Evolutionary conservation across 441 rosid genomes (phyloP), one percentile per base, ranked within the genome.

Genomic region (Pelargonium citronellum): DNA sequence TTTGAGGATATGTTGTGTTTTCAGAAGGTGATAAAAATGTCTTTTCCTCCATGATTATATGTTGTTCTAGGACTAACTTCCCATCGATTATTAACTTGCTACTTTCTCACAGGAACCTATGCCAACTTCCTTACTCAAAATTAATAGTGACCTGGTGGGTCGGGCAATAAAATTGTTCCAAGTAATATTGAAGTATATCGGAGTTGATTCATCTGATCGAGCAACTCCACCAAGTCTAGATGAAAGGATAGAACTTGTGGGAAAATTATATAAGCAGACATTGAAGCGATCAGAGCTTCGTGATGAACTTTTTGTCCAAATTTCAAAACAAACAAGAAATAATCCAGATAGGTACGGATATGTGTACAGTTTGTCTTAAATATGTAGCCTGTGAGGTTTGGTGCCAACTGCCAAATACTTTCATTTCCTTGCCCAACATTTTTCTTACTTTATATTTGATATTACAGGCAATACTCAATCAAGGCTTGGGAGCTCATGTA

Each of bases 401-500:
- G 79, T 69, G 60, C 34, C 65, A 44, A 5, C 41, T 37, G 41
- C 41, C 41, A 37, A 37, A 51, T 62, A 15, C 41, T 37, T 17
- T 47, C 11, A 55, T 70, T 71, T 30, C 13, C 58, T 68, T 65
- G 27, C 58, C 53, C 30, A 7, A 71, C 72, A 67, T 24, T 67
- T 13, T 69, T 57, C 44, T 47, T 71, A 67, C 30, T 69, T 67
- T 19, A 68, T 79, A 71, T 53, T 37, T 37, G 41, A 20, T 49
- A 34, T 64, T 71, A 67, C 84, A 94, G 99, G 87, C 93, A 89
- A 76, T 84, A 79, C 85, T 80, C 88, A 83, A 83, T 95, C 65
- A 89, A 83, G 80, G 92, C 99, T 66, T 95, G 99, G 99, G 99
- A 92, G 81, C 82, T 95, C 58, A 87, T 95, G 93, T 89, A 90